These are phyloP conservation scores for Scheffersomyces cryptocercus DNA, from an alignment of 1,139 yeast species.

Conservation along the genomic window DNA sequence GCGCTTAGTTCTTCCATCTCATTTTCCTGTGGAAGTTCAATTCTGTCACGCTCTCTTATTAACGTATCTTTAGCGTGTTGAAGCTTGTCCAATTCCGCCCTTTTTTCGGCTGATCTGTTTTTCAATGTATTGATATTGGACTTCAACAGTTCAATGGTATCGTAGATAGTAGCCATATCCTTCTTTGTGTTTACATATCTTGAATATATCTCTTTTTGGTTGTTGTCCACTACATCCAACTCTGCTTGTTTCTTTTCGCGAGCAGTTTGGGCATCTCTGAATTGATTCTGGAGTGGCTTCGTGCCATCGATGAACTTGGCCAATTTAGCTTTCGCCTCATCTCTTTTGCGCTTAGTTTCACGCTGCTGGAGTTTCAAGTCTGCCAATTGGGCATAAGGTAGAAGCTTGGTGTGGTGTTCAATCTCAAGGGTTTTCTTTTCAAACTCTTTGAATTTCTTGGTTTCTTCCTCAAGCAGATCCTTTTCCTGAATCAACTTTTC, in stretches of 20 bases:
- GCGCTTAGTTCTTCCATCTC: slow-evolving; percentile 14
- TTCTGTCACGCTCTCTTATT: slow-evolving; percentile 9
- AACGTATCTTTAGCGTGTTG: slow-evolving; percentile 17
- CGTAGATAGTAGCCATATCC: slow-evolving; percentile 17
- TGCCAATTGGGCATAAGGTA: slow-evolving; percentile 64
- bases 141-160: slow-evolving; percentile 19
- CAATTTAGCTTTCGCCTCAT: slow-evolving; percentile 35
- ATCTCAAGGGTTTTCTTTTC: slow-evolving; percentile 45
- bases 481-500: slow-evolving; percentile 32
- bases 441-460: slow-evolving; percentile 38
- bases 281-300: slow-evolving; percentile 31
- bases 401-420: slow-evolving; percentile 47
- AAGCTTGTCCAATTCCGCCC: slow-evolving; percentile 22
- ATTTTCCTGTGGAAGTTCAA: slow-evolving; percentile 18
- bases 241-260: slow-evolving; percentile 9
- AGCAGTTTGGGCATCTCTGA: slow-evolving; percentile 8
- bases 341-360: slow-evolving; percentile 42
- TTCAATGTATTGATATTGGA: slow-evolving; percentile 17
- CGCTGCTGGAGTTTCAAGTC: slow-evolving; percentile 50
- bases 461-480: slow-evolving; percentile 36
- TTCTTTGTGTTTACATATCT: slow-evolving; percentile 10
- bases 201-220: slow-evolving; percentile 4
- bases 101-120: slow-evolving; percentile 23
- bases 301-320: slow-evolving; percentile 28
- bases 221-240: slow-evolving; percentile 3